Base-by-base conservation (phyloP, 495 filamentous ascomycete species). In the Mycothermus thermophilus region DNA sequence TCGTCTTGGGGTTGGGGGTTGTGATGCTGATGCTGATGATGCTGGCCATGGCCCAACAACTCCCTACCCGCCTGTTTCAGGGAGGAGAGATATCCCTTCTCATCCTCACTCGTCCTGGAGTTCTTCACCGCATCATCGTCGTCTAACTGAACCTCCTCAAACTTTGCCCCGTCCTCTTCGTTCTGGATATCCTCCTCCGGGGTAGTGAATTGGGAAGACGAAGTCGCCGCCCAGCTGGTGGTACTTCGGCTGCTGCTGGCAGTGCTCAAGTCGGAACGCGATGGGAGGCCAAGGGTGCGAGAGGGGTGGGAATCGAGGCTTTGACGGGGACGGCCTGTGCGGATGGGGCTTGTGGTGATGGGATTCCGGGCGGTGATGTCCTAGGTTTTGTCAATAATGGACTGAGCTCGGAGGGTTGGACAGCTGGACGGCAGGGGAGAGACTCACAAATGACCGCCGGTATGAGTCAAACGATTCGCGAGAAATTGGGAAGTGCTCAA, bases 391-490 rank as follows among this genome's bases (percentile, higher is more conserved):
- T n/a, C n/a, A n/a, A n/a, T n/a, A n/a, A n/a, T n/a, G n/a, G n/a
- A n/a, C n/a, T n/a, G n/a, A n/a, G n/a, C n/a, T n/a, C n/a, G n/a
- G n/a, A n/a, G n/a, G n/a, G n/a, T n/a, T n/a, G n/a, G n/a, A n/a
- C n/a, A 30, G 10, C 23, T 19, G 26, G 21, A 21, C 12, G n/a
- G 27, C 7, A 34, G 30, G 21, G 8, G 16, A 23, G 38, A 15
- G 20, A 65, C 80, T 36, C 70, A 93, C 87, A 63, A 97, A 97
- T 38, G 90, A 95, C 41, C 90, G 77, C 33, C 90, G 73, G 55
- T 97, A 97, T 18, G 88, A 94, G 54, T 97, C 90, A 56, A 96
- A 97, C 7, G 86, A 94, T 60, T 97, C 90, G 45, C 90, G 77
- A 20, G 90, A 94, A 59, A 97, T 97, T 34, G 80, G 83, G 59